Evolutionary conservation across 2,329 filamentous ascomycete species (phyloP).

Genomic region (Xylogone sp.): DNA sequence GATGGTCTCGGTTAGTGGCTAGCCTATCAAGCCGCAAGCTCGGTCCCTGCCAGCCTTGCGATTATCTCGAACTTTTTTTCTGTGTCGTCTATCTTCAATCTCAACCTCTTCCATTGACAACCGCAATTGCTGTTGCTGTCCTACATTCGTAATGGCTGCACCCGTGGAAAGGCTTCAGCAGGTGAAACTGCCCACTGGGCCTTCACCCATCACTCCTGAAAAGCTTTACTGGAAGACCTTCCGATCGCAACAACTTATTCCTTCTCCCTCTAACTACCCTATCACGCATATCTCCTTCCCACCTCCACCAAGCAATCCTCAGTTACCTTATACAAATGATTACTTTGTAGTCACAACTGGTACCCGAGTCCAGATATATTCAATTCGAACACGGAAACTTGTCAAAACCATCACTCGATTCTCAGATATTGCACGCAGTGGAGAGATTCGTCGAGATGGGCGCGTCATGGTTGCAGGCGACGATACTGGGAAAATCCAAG

Average conservation of each 20-base stretch:
- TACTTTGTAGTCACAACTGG: slow-evolving; percentile 93
- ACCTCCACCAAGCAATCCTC: slow-evolving; percentile 37
- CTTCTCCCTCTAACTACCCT: slow-evolving; percentile 84
- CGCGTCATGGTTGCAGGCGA: slow-evolving; percentile 88
- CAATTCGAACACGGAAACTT: slow-evolving; percentile 83
- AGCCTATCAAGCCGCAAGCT: background rate
- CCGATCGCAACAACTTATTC: slow-evolving; percentile 84
- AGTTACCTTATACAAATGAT: slow-evolving; percentile 49
- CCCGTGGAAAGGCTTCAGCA: slow-evolving; percentile 33
- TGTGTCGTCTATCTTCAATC: background rate
- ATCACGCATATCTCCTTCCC: slow-evolving; percentile 86
- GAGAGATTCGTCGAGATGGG: slow-evolving; percentile 84
- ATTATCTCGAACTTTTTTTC: background rate
- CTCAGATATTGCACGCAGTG: slow-evolving; percentile 84
- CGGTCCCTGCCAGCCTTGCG: background rate
- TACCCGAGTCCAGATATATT: slow-evolving; percentile 90
- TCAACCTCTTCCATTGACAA: background rate
- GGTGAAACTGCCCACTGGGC: slow-evolving; percentile 78
- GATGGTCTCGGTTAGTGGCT: background rate
- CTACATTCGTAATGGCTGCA: slow-evolving; percentile 8
- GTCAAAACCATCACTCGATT: slow-evolving; percentile 94
- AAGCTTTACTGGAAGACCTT: slow-evolving; percentile 97
- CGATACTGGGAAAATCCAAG: slow-evolving; percentile 87
- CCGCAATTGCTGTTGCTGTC: background rate
- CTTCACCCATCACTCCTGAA: slow-evolving; percentile 81